phyloP scores from a whole-genome alignment of 768 basidiomycete genomes.

The Collybiopsis confluens region DNA sequence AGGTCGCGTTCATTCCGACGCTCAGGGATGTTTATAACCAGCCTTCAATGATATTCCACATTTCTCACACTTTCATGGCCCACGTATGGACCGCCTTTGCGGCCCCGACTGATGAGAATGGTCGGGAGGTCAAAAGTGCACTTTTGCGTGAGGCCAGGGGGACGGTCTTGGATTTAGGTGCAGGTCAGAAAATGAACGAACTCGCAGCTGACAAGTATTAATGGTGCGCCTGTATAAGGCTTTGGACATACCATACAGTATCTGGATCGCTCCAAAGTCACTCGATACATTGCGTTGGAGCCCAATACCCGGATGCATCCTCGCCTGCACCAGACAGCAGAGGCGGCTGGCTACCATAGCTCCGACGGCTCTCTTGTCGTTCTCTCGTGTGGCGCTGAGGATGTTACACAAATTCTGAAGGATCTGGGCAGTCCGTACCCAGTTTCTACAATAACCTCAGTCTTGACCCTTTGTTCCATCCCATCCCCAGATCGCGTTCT shows the following conservation, averaged over 20 bases:
- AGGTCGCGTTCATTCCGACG: conserved; percentile 31
- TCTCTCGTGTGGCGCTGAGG: conserved; percentile 61
- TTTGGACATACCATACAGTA: conserved; percentile 63
- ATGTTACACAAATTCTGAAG: conserved; percentile 43
- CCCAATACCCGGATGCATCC: conserved; percentile 66
- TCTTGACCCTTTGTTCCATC: conserved; percentile 65
- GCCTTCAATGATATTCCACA: conserved; percentile 29
- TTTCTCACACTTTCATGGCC: conserved; percentile 39
- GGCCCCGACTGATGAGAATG: conserved; percentile 27
- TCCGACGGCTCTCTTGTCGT: conserved; percentile 50
- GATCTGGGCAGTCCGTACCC: conserved; percentile 22
- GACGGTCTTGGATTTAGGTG: conserved; percentile 5
- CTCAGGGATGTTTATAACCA: conserved; percentile 21
- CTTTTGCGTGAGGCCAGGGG: background rate
- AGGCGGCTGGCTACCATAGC: conserved; percentile 48
- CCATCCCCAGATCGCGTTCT: conserved; percentile 51
- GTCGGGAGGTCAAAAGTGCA: conserved; percentile 20
- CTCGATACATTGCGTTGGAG: conserved; percentile 68
- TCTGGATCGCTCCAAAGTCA: conserved; percentile 49
- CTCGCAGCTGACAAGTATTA: too few species aligned
- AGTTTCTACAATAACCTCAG: conserved; percentile 60
- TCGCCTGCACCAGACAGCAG: conserved; percentile 45
- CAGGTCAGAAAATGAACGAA: conserved; percentile 2
- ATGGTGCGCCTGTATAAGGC: conserved; percentile 30
- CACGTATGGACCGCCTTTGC: conserved; percentile 38